These are phyloP conservation scores for Xylariaceae sp. DNA, from an alignment of 2,329 filamentous ascomycete species.

Conservation along the genomic window DNA sequence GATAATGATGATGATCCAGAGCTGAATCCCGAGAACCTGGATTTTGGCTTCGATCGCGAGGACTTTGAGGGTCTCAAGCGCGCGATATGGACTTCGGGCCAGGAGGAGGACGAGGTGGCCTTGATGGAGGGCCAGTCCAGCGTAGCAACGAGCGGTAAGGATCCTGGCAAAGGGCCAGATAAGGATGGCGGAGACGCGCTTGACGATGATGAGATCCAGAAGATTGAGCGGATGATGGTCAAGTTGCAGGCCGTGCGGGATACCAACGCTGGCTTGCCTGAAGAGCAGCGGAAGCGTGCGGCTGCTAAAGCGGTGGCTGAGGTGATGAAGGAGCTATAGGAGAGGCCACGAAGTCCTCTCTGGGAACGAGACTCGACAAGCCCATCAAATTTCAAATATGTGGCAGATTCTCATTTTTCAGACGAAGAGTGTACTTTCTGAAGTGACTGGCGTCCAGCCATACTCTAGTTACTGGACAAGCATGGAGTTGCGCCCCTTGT, in stretches of 20 bases:
- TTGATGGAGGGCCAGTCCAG: slow-evolving; percentile 15
- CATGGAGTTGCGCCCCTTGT: no score
- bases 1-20: slow-evolving; percentile 22
- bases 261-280: slow-evolving; percentile 53
- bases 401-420: no score
- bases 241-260: slow-evolving; percentile 60
- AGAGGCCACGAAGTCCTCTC: no score
- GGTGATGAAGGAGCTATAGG: slow-evolving; percentile 60
- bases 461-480: no score
- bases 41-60: slow-evolving; percentile 47
- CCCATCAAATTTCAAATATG: no score
- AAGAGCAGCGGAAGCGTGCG: slow-evolving; percentile 56
- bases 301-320: slow-evolving; percentile 59
- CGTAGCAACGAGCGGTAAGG: slow-evolving; percentile 11
- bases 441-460: no score
- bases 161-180: slow-evolving; percentile 26
- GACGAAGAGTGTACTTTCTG: no score
- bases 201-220: slow-evolving; percentile 49
- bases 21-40: slow-evolving; percentile 43
- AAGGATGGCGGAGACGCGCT: slow-evolving; percentile 22
- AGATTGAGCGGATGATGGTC: slow-evolving; percentile 60
- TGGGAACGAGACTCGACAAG: no score
- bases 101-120: slow-evolving; percentile 18
- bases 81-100: slow-evolving; percentile 45
- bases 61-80: slow-evolving; percentile 49